phyloP scores from a whole-genome alignment of 108 stramenopile genomes.

The Nitzschia sp. region DNA sequence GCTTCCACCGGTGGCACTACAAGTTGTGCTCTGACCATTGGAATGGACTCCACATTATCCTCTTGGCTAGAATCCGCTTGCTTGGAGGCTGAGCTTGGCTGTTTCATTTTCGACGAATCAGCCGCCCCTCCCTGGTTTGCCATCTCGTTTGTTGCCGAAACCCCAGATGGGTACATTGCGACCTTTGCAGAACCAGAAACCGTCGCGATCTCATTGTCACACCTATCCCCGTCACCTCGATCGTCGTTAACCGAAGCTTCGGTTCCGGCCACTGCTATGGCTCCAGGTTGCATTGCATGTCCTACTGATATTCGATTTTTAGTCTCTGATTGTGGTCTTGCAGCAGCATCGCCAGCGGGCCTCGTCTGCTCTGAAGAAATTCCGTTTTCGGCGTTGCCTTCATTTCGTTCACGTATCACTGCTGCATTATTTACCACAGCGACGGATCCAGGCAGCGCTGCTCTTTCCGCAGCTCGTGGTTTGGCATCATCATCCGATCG shows the following conservation, averaged over 20 bases:
- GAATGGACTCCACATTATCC: not conserved
- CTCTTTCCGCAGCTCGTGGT: too few relatives aligned
- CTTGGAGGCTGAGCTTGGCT: not conserved
- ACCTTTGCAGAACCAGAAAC: not conserved
- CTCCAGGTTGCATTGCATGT: conserved; percentile 1
- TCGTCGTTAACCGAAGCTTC: too few relatives aligned
- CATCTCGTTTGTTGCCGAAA: too few relatives aligned
- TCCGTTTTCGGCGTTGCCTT: too few relatives aligned
- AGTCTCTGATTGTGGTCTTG: not conserved
- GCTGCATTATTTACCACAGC: too few relatives aligned
- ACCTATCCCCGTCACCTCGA: not conserved
- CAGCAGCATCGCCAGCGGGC: not conserved
- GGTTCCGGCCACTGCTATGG: not conserved
- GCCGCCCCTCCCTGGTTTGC: not conserved
- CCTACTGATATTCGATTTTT: not conserved
- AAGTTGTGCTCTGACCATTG: conserved; percentile 11
- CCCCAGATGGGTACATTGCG: not conserved
- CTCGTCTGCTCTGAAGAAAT: too few relatives aligned
- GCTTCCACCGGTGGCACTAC: conserved; percentile 14
- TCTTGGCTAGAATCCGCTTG: not conserved
- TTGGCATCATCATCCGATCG: too few relatives aligned
- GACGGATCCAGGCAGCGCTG: too few relatives aligned
- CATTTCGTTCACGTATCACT: too few relatives aligned
- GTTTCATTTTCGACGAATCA: not conserved
- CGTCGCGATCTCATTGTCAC: not conserved